Conservation (phyloP, 1,284 basidiomycete species). For the Ustilago trichophora region DNA sequence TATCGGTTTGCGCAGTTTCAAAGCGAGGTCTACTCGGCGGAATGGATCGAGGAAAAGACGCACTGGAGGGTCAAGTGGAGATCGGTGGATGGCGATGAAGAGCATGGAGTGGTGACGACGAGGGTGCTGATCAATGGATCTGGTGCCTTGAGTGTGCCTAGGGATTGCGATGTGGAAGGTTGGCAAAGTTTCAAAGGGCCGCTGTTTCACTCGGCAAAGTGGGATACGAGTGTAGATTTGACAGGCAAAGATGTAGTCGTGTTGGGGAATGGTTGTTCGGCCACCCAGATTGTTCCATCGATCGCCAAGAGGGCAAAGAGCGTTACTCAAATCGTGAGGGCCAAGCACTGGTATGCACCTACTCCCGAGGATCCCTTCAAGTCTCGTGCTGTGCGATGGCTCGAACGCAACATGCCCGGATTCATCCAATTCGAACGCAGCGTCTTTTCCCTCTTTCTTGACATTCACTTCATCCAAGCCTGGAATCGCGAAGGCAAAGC, state of each 20-base stretch:
- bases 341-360: constrained; percentile 50
- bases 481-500: constrained; percentile 25
- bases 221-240: constrained; percentile 57
- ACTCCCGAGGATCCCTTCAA: constrained; percentile 33
- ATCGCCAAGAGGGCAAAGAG: constrained; percentile 31
- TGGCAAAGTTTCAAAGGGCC: constrained; percentile 44
- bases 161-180: constrained; percentile 41
- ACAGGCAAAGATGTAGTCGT: constrained; percentile 59
- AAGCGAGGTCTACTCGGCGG: constrained; percentile 31
- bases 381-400: background rate
- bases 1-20: constrained; percentile 25
- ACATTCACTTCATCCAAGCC: constrained; percentile 29
- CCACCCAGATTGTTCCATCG: constrained; percentile 50
- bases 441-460: constrained; percentile 35
- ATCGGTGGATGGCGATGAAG: constrained; percentile 2
- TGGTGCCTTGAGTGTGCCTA: constrained; percentile 39
- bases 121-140: constrained; percentile 34
- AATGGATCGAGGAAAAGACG: constrained; percentile 28
- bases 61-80: constrained; percentile 47
- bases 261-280: constrained; percentile 60
- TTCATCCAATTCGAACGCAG: constrained; percentile 18
- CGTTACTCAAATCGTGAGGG: constrained; percentile 40
- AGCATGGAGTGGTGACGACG: constrained; percentile 18
- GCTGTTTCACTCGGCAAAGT: constrained; percentile 63
- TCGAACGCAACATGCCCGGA: constrained; percentile 29